Conservation (phyloP, 371 early-diverging fungal species). For the Circinella umbellata region DNA sequence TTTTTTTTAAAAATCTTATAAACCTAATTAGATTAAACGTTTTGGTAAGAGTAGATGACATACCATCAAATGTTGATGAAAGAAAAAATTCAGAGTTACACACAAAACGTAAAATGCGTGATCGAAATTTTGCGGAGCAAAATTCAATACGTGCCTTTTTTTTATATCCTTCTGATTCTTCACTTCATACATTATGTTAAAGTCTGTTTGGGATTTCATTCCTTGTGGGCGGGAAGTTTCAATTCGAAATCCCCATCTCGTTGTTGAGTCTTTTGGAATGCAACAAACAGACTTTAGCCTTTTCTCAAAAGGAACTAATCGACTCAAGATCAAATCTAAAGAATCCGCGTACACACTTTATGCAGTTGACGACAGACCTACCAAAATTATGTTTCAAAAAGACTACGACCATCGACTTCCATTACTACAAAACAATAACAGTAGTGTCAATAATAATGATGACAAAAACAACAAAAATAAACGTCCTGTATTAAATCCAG, state of each 20-base stretch:
- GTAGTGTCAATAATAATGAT: too few species aligned
- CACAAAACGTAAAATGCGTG: not conserved
- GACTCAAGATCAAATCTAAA: conserved; percentile 1
- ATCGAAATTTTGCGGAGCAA: too few species aligned
- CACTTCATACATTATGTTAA: conserved; percentile 7
- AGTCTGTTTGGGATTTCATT: conserved; percentile 9
- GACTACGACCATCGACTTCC: not conserved
- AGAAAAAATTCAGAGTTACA: too few species aligned
- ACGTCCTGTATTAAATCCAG: conserved; percentile 8
- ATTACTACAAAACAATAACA: not conserved
- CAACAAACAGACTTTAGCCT: conserved; percentile 10
- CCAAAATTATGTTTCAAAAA: not conserved
- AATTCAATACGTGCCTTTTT: not conserved
- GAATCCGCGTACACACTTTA: conserved; percentile 12
- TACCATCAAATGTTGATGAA: too few species aligned
- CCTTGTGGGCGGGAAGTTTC: conserved; percentile 9
- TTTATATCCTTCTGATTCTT: not conserved
- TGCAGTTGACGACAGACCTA: conserved; percentile 14
- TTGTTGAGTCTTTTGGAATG: not conserved
- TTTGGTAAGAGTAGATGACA: too few species aligned
- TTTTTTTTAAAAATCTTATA: too few species aligned
- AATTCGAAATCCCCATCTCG: conserved; percentile 1
- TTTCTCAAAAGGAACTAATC: conserved; percentile 11
- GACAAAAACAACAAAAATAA: not conserved
- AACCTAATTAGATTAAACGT: too few species aligned